Evolutionary conservation across 305 asterid genomes (phyloP).

Genomic region (Monarda citriodora): DNA sequence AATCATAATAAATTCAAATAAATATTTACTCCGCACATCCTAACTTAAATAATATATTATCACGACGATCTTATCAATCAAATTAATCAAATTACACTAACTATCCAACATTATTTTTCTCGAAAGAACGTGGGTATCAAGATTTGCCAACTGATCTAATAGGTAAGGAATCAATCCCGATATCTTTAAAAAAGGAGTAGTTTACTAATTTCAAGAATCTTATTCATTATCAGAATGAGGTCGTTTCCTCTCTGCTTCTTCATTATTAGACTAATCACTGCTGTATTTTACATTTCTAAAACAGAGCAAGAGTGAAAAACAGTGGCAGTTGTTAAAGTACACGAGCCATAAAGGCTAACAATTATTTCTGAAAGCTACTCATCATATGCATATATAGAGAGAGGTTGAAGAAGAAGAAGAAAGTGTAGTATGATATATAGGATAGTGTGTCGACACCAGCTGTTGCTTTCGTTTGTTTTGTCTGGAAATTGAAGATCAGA

Average conservation of each 20-base stretch:
- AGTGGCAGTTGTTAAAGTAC: slow-evolving; percentile 21
- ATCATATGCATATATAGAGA: slow-evolving; percentile 18
- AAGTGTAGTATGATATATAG: neutral
- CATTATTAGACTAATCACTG: slow-evolving; percentile 4
- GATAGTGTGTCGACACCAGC: slow-evolving; percentile 17
- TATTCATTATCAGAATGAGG: slow-evolving; percentile 10
- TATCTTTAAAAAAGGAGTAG: neutral
- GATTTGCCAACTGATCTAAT: slow-evolving; percentile 14
- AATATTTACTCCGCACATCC: too few species aligned
- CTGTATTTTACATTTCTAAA: neutral
- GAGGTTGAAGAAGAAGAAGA: slow-evolving; percentile 6
- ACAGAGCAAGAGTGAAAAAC: slow-evolving; percentile 31
- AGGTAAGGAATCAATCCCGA: slow-evolving; percentile 51
- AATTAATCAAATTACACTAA: too few species aligned
- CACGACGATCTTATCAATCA: too few species aligned
- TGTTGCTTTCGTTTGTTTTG: slow-evolving; percentile 32
- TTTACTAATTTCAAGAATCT: slow-evolving; percentile 20
- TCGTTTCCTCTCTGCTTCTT: slow-evolving; percentile 46
- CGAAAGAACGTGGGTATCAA: slow-evolving; percentile 15
- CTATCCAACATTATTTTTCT: too few species aligned
- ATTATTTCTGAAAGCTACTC: slow-evolving; percentile 33
- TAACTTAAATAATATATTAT: too few species aligned
- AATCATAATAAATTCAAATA: too few species aligned
- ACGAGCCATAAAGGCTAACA: slow-evolving; percentile 27
- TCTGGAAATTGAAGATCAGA: slow-evolving; percentile 2